These are phyloP conservation scores for Mucor indicus DNA, from an alignment of 371 early-diverging fungal species.

Conservation along the genomic window DNA sequence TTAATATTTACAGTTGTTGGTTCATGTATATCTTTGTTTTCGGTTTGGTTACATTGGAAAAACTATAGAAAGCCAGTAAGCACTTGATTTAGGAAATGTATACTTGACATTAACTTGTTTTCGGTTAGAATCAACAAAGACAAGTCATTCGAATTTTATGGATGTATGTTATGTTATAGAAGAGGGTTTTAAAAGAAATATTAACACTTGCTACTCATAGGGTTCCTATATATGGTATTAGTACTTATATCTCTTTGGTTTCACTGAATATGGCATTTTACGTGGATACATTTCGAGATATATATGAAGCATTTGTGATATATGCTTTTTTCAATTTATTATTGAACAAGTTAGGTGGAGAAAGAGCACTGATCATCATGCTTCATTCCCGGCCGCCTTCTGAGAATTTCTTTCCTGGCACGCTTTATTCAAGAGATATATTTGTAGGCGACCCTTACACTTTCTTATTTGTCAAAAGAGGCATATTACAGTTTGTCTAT, in stretches of 20 bases:
- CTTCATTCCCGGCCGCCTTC: slow-evolving; percentile 75
- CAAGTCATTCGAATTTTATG: slow-evolving; percentile 83
- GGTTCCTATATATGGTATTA: slow-evolving; percentile 90
- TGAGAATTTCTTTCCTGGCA: slow-evolving; percentile 83
- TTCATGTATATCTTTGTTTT: slow-evolving; percentile 63
- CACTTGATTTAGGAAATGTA: background rate
- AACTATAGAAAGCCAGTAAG: slow-evolving; percentile 86
- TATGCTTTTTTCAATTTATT: slow-evolving; percentile 92
- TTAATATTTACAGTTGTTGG: slow-evolving; percentile 60
- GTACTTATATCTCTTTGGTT: slow-evolving; percentile 77
- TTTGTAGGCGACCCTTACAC: slow-evolving; percentile 89
- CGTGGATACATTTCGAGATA: slow-evolving; percentile 89
- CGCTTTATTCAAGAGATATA: slow-evolving; percentile 72
- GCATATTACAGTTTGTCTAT: slow-evolving; percentile 91
- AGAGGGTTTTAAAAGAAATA: background rate
- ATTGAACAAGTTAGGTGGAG: slow-evolving; percentile 90
- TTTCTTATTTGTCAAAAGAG: slow-evolving; percentile 84
- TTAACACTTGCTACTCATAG: too few relatives aligned
- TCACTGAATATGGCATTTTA: slow-evolving; percentile 79
- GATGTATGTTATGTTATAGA: too few relatives aligned
- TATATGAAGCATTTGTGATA: slow-evolving; percentile 97
- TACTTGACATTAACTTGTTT: background rate
- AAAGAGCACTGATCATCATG: slow-evolving; percentile 76
- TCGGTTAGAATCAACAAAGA: slow-evolving; percentile 72
- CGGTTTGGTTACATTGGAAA: slow-evolving; percentile 86